These are phyloP conservation scores for Theileria annulata DNA, from an alignment of 169 alveolate species.

Conservation along the genomic window DNA sequence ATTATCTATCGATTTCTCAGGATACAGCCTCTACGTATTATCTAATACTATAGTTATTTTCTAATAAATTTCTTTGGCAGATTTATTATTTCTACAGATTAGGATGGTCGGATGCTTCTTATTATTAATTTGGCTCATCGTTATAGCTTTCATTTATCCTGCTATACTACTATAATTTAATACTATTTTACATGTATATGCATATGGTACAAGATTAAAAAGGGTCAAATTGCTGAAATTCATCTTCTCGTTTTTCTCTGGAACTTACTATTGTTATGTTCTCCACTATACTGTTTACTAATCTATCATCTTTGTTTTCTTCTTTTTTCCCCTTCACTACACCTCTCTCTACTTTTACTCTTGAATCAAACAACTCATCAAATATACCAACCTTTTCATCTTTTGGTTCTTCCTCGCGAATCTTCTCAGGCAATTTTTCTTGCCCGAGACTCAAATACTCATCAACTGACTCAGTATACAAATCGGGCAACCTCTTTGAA, in stretches of 20 bases:
- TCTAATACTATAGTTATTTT: neutral
- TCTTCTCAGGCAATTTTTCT: neutral
- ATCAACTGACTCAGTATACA: neutral
- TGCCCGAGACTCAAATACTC: neutral
- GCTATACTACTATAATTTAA: slow-evolving; percentile 35
- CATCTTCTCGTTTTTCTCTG: slow-evolving; percentile 11
- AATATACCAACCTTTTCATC: neutral
- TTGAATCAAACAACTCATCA: neutral
- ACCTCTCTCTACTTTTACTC: neutral
- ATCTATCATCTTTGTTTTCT: neutral
- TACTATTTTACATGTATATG: neutral
- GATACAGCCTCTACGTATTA: slow-evolving; percentile 35
- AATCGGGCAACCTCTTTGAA: neutral
- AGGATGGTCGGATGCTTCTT: slow-evolving; percentile 22
- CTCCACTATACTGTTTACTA: slow-evolving; percentile 14
- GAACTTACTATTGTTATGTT: slow-evolving; percentile 2
- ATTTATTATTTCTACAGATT: slow-evolving; percentile 3
- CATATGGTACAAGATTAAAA: slow-evolving; percentile 2
- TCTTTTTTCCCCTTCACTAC: neutral
- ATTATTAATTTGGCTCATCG: slow-evolving; percentile 39
- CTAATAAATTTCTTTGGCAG: neutral
- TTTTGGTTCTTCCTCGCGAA: neutral
- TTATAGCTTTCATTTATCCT: slow-evolving; percentile 53
- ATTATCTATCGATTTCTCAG: slow-evolving; percentile 43
- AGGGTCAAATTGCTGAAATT: slow-evolving; percentile 15